Evolutionary conservation across 73 alveolate genomes (phyloP).

Genomic region (Tetrahymena malaccensis): DNA sequence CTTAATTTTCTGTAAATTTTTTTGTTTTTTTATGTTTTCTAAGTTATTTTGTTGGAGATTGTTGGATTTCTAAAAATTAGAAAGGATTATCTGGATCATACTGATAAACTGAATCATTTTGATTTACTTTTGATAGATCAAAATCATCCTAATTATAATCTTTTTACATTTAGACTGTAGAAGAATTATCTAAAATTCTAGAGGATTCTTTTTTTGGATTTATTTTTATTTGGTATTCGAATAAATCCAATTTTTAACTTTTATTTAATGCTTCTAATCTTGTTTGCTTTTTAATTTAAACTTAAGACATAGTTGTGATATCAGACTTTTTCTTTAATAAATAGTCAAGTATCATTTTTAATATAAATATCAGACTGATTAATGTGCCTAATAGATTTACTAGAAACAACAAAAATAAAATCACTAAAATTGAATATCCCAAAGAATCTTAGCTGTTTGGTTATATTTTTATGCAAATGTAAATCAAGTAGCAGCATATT

Average conservation of each 20-base stretch:
- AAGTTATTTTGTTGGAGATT: neutral
- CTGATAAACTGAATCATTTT: neutral
- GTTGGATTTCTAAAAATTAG: neutral
- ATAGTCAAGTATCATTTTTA: neutral
- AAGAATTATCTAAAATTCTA: neutral
- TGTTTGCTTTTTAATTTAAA: neutral
- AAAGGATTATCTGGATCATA: neutral
- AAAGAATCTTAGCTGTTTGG: neutral
- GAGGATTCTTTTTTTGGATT: neutral
- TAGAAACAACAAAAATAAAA: neutral
- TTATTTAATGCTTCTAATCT: neutral
- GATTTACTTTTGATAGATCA: neutral
- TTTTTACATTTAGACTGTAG: neutral
- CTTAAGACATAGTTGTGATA: neutral
- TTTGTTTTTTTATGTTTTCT: neutral
- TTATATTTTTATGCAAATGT: neutral
- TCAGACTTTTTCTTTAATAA: neutral
- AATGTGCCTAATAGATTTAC: neutral
- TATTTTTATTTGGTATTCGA: neutral
- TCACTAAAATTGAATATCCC: neutral
- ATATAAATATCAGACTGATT: neutral
- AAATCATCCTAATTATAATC: neutral
- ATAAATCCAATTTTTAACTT: neutral
- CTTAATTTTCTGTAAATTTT: neutral
- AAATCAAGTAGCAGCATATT: neutral